Evolutionary conservation across 2,329 filamentous ascomycete species (phyloP).

Genomic region (Fusarium caatingaense): DNA sequence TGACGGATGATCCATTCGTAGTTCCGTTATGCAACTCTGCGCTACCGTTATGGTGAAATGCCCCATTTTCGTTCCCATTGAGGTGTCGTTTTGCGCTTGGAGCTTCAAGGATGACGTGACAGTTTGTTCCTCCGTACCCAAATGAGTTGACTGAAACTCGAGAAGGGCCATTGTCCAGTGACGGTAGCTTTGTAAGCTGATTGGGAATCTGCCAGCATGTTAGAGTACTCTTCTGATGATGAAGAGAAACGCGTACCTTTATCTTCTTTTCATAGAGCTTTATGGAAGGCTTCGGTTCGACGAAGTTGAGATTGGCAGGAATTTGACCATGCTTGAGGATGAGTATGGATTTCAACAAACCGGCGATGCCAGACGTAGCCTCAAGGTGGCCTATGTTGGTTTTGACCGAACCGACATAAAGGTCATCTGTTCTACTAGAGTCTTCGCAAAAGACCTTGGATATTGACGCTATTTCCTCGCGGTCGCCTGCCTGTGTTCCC

Average conservation of each 20-base stretch:
- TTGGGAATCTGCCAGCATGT: not conserved
- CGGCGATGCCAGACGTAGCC: slow-evolving; percentile 7
- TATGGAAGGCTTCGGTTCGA: slow-evolving; percentile 4
- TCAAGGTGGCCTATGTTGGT: slow-evolving; percentile 10
- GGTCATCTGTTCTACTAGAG: not conserved
- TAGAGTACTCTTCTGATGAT: not conserved
- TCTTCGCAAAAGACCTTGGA: slow-evolving; percentile 7
- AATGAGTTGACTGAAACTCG: slow-evolving; percentile 12
- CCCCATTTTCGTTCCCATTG: not conserved
- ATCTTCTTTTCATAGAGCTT: slow-evolving; percentile 15
- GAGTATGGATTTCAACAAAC: slow-evolving; percentile 4
- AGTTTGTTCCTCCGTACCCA: slow-evolving; percentile 15
- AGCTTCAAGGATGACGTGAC: slow-evolving; percentile 4
- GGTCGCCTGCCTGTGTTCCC: slow-evolving; percentile 14
- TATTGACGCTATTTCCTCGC: slow-evolving; percentile 6
- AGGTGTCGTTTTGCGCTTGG: not conserved
- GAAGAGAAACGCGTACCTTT: not conserved
- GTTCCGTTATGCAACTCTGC: fast-evolving
- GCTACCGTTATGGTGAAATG: not conserved
- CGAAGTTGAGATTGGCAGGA: slow-evolving; percentile 8
- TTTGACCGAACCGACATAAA: slow-evolving; percentile 12
- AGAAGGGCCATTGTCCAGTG: not conserved
- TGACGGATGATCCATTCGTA: not conserved
- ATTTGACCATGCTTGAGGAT: not conserved
- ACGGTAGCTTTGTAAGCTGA: not conserved